Conservation (phyloP, 1,284 basidiomycete genomes). For the Moniliella sp. region DNA sequence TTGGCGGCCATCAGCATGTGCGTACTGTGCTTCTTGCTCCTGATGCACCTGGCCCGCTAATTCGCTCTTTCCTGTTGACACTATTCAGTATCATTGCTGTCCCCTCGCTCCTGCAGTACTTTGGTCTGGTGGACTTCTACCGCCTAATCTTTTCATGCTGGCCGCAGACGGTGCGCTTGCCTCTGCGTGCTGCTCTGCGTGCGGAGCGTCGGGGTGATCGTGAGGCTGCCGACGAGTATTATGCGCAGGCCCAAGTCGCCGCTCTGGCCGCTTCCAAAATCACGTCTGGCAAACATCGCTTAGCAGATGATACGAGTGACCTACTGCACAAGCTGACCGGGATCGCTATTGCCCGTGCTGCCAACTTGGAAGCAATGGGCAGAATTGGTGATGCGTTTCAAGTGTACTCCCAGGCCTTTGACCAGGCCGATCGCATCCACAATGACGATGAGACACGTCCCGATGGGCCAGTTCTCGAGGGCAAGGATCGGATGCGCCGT, state of each 20-base stretch:
- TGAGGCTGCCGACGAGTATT: constrained; percentile 14
- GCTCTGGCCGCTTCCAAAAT: no score
- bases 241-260: constrained; percentile 7
- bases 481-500: constrained; percentile 26
- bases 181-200: constrained; percentile 27
- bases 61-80: no score
- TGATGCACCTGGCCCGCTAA: no score
- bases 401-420: constrained; percentile 19
- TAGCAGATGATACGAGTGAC: not conserved
- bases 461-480: constrained; percentile 1
- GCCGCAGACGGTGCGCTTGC: constrained; percentile 24
- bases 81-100: no score
- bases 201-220: constrained; percentile 21
- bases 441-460: constrained; percentile 5
- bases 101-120: no score
- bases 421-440: constrained; percentile 9
- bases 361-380: constrained; percentile 21
- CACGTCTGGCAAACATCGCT: no score
- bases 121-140: constrained; percentile 30
- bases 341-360: constrained; percentile 27
- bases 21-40: no score
- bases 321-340: constrained; percentile 22
- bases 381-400: constrained; percentile 8
- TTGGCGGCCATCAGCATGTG: no score
- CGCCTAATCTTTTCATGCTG: constrained; percentile 29